Evolutionary conservation across 1,139 yeast genomes (phyloP).

Genomic region (Scheffersomyces quercinus): DNA sequence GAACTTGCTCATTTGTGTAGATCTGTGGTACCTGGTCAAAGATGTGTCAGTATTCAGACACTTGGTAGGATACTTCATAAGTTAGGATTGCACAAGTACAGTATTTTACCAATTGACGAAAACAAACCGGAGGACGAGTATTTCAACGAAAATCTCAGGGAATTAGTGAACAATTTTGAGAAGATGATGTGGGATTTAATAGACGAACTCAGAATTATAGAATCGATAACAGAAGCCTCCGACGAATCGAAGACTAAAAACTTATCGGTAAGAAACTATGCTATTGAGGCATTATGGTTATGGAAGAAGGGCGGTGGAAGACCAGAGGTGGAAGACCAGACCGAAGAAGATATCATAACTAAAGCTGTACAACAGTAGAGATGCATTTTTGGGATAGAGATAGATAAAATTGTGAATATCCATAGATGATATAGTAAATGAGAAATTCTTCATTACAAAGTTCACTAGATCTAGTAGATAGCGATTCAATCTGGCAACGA

Average conservation of each 20-base stretch:
- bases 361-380: slow-evolving; percentile 12
- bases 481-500: not conserved
- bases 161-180: slow-evolving; percentile 52
- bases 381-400: not conserved
- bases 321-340: slow-evolving; percentile 15
- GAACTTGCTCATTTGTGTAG: slow-evolving; percentile 81
- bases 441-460: too few species aligned
- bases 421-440: not conserved
- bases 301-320: slow-evolving; percentile 82
- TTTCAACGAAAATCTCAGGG: slow-evolving; percentile 35
- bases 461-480: not conserved
- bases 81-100: slow-evolving; percentile 64
- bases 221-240: slow-evolving; percentile 70
- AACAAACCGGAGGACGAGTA: slow-evolving; percentile 34
- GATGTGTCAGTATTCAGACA: slow-evolving; percentile 83
- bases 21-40: slow-evolving; percentile 80
- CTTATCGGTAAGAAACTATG: slow-evolving; percentile 78
- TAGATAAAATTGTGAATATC: not conserved
- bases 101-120: slow-evolving; percentile 44
- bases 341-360: slow-evolving; percentile 15
- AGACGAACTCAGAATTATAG: slow-evolving; percentile 65
- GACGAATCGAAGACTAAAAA: slow-evolving; percentile 67
- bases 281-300: slow-evolving; percentile 92
- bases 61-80: slow-evolving; percentile 85
- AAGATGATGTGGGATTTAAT: slow-evolving; percentile 75